Evolutionary conservation across 345 rosid species (phyloP).

Genomic region (Turritis glabra): DNA sequence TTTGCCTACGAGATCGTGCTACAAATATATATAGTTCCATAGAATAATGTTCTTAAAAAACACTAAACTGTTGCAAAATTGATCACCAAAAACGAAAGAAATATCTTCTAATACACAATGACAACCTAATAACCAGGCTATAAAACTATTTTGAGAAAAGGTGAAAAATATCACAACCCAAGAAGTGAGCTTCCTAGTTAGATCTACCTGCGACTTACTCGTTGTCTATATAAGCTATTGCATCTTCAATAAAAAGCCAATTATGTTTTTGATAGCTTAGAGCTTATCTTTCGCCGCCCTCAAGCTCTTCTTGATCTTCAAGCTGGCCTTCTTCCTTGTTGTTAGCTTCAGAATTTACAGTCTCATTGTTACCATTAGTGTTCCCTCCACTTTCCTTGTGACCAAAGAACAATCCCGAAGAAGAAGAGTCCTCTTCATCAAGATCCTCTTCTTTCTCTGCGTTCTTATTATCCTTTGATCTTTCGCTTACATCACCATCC

Average conservation of each 20-base stretch:
- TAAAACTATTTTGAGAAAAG: constrained; percentile 11
- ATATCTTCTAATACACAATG: constrained; percentile 19
- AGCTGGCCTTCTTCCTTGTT: constrained; percentile 72
- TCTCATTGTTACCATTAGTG: constrained; percentile 53
- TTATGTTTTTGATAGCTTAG: background rate
- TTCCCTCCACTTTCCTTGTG: constrained; percentile 36
- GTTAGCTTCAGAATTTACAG: constrained; percentile 59
- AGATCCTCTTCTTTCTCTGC: constrained; percentile 76
- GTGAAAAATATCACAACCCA: background rate
- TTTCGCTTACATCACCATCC: constrained; percentile 43
- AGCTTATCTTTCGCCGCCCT: constrained; percentile 51
- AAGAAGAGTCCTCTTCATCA: constrained; percentile 69
- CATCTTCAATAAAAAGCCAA: constrained; percentile 15
- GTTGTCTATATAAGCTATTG: constrained; percentile 5
- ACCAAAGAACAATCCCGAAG: constrained; percentile 68
- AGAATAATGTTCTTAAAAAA: background rate
- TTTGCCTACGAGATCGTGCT: background rate
- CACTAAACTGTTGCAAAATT: constrained; percentile 12
- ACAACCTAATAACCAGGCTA: constrained; percentile 17
- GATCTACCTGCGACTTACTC: constrained; percentile 18
- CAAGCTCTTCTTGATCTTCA: constrained; percentile 96
- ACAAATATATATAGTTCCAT: background rate
- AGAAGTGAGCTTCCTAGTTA: constrained; percentile 28
- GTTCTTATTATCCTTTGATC: constrained; percentile 56
- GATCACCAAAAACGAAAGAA: background rate